phyloP scores from a whole-genome alignment of 2,329 filamentous ascomycete species.

The Lasiodiplodia citricola region DNA sequence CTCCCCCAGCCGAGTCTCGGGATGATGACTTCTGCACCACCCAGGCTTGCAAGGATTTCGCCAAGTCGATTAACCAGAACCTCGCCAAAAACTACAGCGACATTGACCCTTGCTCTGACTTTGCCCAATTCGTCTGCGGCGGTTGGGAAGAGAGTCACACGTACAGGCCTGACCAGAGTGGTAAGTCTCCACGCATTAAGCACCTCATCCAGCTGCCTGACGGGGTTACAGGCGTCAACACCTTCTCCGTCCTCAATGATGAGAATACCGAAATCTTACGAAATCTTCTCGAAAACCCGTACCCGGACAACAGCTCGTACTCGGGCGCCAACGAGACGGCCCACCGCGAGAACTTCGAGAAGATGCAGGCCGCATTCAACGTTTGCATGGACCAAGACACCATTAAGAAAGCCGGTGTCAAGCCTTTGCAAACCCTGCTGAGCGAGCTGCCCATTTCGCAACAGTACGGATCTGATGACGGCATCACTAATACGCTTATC shows the following conservation, averaged over 20 bases:
- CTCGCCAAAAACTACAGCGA: conserved; percentile 58
- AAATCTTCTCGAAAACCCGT: not conserved
- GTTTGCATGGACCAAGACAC: conserved; percentile 68
- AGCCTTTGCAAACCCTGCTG: conserved; percentile 60
- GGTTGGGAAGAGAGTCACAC: conserved; percentile 70
- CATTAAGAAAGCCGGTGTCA: conserved; percentile 60
- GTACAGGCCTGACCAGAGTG: conserved; percentile 64
- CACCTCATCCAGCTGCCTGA: not conserved
- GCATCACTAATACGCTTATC: not conserved
- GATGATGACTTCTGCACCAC: not conserved
- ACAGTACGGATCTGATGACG: not conserved
- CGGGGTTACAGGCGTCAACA: conserved; percentile 24
- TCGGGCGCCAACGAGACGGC: conserved; percentile 36
- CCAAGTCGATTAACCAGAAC: not conserved
- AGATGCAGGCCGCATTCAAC: conserved; percentile 68
- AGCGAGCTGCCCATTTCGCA: conserved; percentile 35
- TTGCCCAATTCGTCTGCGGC: conserved; percentile 70
- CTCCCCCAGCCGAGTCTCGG: no score
- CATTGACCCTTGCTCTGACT: conserved; percentile 72
- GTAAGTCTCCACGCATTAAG: not conserved
- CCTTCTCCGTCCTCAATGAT: not conserved
- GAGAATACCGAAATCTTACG: not conserved
- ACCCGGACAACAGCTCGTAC: conserved; percentile 24
- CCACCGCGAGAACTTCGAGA: conserved; percentile 68
- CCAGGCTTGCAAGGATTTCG: not conserved